Base-by-base conservation (phyloP, 768 basidiomycete species). In the Rhodosporidiobolus odoratus region DNA sequence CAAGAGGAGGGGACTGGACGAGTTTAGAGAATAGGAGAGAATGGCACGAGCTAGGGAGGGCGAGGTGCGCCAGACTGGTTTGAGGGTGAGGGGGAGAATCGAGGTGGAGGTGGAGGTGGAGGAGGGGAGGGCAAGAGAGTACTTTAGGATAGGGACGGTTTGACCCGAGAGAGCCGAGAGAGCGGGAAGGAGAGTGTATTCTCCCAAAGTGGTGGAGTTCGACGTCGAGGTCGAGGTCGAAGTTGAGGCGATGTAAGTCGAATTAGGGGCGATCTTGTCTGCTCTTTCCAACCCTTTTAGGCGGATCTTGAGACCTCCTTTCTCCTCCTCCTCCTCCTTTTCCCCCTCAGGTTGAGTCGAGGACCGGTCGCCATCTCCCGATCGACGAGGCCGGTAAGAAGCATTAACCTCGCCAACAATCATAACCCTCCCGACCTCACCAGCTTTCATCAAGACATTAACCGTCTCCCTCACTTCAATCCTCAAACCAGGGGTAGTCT, bases 191-290 rank as follows among this genome's bases (percentile, higher is more conserved):
- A 81, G 74, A 43, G 76, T 75, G 75, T 79, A 82, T 68, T 81
- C 80, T 41, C 80, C 81, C 2, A 78, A 76, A 35, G 48, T 69
- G 27, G 77, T 77, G n/a, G 78, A 27, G 37, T 37, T 41, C 2
- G 78, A 17, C n/a, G n/a, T n/a, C n/a, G n/a, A n/a, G n/a, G n/a
- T n/a, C n/a, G n/a, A n/a, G n/a, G n/a, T 25, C n/a, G 40, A 37
- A 10, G 79, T 69, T 43, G 79, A 70, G 54, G 74, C 60, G 19
- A 82, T 71, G 69, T 77, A 81, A 4, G 77, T 74, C 27, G 80
- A 77, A 69, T 83, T 83, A 4, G 81, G 81, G 10, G 80, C 81
- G n/a, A 79, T 78, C 71, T 82, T 83, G 48, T 82, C 81, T n/a
- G 81, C 71, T 25, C 68, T 68, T 62, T 81, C 80, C 60, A 80